Evolutionary conservation across 108 stramenopile genomes (phyloP).

Genomic region (Nitzschia sp.): DNA sequence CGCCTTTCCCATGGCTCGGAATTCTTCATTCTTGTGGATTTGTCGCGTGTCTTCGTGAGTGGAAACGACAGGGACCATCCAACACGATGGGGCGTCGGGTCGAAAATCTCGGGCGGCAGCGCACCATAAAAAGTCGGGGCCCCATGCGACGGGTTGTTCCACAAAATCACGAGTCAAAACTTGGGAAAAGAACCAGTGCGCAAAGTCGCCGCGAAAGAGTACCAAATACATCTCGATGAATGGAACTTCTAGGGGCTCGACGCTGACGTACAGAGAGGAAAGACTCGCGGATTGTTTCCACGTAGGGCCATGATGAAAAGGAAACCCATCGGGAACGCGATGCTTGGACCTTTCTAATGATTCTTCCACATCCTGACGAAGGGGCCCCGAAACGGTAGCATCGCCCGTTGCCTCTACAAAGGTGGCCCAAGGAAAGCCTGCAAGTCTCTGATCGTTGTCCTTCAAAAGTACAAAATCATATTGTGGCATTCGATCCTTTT

Average conservation of each 20-base stretch:
- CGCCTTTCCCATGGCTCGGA: no score
- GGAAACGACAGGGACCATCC: background rate
- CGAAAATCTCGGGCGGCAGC: background rate
- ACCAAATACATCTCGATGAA: constrained; percentile 4
- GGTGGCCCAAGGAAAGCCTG: background rate
- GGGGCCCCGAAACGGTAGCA: background rate
- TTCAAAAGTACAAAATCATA: background rate
- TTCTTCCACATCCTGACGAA: background rate
- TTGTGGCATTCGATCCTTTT: background rate
- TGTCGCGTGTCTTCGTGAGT: background rate
- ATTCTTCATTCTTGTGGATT: no score
- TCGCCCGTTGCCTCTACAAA: background rate
- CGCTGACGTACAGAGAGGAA: background rate
- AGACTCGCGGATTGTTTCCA: background rate
- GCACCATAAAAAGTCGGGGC: constrained; percentile 1
- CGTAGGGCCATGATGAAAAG: constrained; percentile 1
- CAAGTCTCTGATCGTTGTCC: constrained; percentile 1
- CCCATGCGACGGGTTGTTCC: background rate
- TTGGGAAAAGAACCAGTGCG: constrained; percentile 2
- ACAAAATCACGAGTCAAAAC: background rate
- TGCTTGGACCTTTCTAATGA: background rate
- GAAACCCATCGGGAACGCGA: background rate
- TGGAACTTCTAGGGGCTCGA: background rate
- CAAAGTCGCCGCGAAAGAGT: background rate
- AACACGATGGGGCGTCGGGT: background rate